Conservation (phyloP, 495 filamentous ascomycete genomes). For the Talaromyces nanjingensis region DNA sequence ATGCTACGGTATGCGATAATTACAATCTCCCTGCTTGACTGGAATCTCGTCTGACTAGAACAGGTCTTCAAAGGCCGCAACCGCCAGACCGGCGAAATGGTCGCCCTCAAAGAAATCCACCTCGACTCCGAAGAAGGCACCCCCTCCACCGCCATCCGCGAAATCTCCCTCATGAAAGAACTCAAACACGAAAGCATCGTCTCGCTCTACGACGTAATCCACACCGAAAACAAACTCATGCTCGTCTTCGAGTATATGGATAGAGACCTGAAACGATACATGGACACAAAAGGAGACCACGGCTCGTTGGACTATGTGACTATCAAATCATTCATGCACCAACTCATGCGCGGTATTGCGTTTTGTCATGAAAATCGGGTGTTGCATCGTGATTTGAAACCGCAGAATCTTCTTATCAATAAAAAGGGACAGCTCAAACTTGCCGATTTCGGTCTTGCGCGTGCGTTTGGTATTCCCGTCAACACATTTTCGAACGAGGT, state of each 20-base stretch:
- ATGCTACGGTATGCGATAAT: constrained; percentile 69
- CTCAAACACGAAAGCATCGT: constrained; percentile 98
- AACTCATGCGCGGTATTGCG: constrained; percentile 86
- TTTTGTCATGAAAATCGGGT: constrained; percentile 97
- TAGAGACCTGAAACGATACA: constrained; percentile 98
- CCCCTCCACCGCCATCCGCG: constrained; percentile 94
- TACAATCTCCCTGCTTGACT: not conserved
- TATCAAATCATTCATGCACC: constrained; percentile 97
- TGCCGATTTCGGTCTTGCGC: constrained; percentile 88
- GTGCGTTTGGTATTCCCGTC: constrained; percentile 93
- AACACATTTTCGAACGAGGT: constrained; percentile 99
- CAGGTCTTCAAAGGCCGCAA: constrained; percentile 98
- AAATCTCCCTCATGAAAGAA: constrained; percentile 99
- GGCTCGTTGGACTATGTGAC: constrained; percentile 75
- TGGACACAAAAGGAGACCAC: constrained; percentile 82
- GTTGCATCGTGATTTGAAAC: constrained; percentile 91
- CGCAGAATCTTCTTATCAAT: constrained; percentile 93
- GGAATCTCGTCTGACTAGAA: constrained; percentile 12
- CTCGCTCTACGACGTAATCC: constrained; percentile 95
- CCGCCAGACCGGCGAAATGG: constrained; percentile 89
- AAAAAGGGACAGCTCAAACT: constrained; percentile 85
- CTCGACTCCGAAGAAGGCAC: constrained; percentile 98
- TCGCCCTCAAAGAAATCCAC: constrained; percentile 98
- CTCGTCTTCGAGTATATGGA: constrained; percentile 99
- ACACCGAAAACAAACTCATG: constrained; percentile 99